Conservation (phyloP, 495 filamentous ascomycete species). For the Hypoxylon intermedium region DNA sequence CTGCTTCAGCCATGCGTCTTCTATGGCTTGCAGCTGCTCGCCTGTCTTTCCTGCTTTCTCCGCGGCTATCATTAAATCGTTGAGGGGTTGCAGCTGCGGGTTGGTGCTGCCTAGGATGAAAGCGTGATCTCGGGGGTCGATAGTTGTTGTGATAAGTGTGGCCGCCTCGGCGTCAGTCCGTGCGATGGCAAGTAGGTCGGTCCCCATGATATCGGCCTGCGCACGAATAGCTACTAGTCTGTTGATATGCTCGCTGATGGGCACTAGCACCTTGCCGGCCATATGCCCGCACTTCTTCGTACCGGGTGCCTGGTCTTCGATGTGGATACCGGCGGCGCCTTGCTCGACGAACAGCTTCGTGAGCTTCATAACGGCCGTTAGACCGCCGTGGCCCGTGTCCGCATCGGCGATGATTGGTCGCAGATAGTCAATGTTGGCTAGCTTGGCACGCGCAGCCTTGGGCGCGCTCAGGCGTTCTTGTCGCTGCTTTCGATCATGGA, state of each 20-base stretch:
- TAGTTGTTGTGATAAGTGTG: constrained; percentile 94
- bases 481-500: constrained; percentile 98
- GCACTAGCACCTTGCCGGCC: constrained; percentile 98
- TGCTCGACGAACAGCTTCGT: constrained; percentile 98
- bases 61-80: constrained; percentile 88
- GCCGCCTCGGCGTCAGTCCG: constrained; percentile 97
- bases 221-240: constrained; percentile 94
- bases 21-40: constrained; percentile 83
- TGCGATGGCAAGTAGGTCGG: constrained; percentile 87
- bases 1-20: constrained; percentile 83
- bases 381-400: constrained; percentile 94
- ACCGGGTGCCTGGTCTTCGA: constrained; percentile 97
- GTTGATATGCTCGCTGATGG: constrained; percentile 98
- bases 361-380: constrained; percentile 98
- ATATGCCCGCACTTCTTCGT: constrained; percentile 99
- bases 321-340: constrained; percentile 96
- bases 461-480: constrained; percentile 88
- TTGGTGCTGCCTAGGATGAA: constrained; percentile 95
- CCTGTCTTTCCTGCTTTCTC: constrained; percentile 84
- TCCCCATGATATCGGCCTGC: constrained; percentile 97
- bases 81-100: constrained; percentile 79
- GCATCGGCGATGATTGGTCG: constrained; percentile 96
- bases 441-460: constrained; percentile 70
- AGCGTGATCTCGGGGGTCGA: constrained; percentile 90
- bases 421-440: constrained; percentile 90